Evolutionary conservation across 2,329 filamentous ascomycete genomes (phyloP).

Genomic region (Fusarium tanahbumbuense): DNA sequence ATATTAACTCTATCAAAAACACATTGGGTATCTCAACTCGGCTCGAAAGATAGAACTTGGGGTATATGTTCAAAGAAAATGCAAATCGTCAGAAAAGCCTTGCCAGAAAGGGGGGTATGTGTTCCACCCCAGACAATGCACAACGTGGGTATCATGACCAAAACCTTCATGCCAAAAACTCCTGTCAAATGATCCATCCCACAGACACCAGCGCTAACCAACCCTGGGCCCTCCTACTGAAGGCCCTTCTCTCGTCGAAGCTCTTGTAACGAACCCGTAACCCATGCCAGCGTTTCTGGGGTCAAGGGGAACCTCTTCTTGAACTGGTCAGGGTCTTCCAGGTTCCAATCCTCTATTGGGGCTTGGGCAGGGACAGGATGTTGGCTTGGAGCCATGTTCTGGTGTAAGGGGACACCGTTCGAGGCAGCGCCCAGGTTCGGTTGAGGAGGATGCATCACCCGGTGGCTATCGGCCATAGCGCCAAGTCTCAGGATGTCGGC

Average conservation of each 20-base stretch:
- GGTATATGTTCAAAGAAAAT: neutral
- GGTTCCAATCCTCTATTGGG: neutral
- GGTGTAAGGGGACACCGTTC: neutral
- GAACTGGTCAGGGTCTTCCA: neutral
- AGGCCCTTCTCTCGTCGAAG: neutral
- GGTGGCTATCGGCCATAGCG: neutral
- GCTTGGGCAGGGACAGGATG: neutral
- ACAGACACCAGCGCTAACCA: neutral
- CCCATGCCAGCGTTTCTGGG: neutral
- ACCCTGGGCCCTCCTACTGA: neutral
- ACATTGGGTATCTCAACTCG: neutral
- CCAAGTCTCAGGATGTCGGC: neutral
- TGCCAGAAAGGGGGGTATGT: too few species aligned
- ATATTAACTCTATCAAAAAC: neutral
- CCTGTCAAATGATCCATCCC: neutral
- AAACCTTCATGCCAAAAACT: neutral
- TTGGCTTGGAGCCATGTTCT: neutral
- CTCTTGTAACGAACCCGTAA: rapidly evolving
- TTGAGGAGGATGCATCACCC: neutral
- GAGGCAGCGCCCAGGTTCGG: neutral
- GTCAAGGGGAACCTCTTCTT: neutral
- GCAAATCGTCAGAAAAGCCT: too few species aligned
- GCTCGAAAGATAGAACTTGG: neutral
- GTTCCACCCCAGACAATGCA: neutral
- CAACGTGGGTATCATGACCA: neutral